Base-by-base conservation (phyloP, 2,329 filamentous ascomycete species). In the Epichloe sibirici region DNA sequence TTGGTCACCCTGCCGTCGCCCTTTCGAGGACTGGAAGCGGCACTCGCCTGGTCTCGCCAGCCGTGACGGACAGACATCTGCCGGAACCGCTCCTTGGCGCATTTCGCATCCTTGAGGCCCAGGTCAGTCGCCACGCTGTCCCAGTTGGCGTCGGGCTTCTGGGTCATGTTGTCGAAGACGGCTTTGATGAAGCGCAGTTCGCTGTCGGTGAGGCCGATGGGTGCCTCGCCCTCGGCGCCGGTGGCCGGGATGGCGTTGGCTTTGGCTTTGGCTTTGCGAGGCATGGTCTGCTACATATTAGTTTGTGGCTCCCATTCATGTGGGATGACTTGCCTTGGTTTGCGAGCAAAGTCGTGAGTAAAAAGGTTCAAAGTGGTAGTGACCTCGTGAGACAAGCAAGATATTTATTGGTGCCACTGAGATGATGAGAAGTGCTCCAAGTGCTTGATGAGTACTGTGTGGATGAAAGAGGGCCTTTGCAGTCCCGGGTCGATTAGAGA, bases 101-200 rank as follows among this genome's bases (percentile, higher is more conserved):
- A 71, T 48, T 69, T 71, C 49, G 62, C 67, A 48, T 71, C 66
- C 53, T 72, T 71, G 51, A 73, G 65, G 3, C 63, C 63, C 13
- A 70, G 56, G 12, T 61, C 57, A 2, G 43, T 8, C 4, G 71
- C 72, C 42, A 75, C 66, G 1, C 61, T 57, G 15, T 67, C 61
- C 63, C 68, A 75, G 59, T 75, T 62, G 31, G 72, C 65, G 7
- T 71, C 66, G 6, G 67, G 68, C 55, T 68, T 69, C 44, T 65
- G 58, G 5, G 60, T 67, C 65, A 72, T 70, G 57, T 71, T 68
- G 57, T 70, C 64, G 54, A 73, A 71, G 40, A 72, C 61, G 12
- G 66, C 65, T 51, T 70, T 69, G 59, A 72, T 64, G 59, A 72
- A 70, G 34, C 65, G 63, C 43, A 67, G 58, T 38, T 72, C 70